Percentiles rank a stretch among this genome's conserved stretches.
Conservation (phyloP, 1,284 basidiomycete species). For the Malassezia psittaci region DNA sequence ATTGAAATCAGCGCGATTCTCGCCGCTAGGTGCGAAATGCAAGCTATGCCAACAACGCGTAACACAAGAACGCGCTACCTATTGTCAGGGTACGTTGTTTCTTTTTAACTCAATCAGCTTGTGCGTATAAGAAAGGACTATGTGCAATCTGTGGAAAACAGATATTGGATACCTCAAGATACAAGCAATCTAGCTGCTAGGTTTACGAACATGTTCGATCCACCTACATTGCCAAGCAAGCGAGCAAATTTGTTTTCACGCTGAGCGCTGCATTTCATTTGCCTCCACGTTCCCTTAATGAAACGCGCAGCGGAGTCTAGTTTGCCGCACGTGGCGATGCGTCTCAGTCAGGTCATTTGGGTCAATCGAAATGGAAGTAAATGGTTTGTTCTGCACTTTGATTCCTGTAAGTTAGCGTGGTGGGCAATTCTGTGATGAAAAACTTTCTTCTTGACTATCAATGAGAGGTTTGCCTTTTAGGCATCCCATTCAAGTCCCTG, state of each 20-base stretch:
- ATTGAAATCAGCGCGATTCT: slow-evolving; percentile 17
- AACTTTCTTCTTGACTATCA: slow-evolving; percentile 2
- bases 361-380: neutral
- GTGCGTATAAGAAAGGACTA: slow-evolving; percentile 28
- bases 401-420: neutral
- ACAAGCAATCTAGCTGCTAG: slow-evolving; percentile 20
- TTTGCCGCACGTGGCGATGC: neutral
- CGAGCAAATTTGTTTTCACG: too few species aligned
- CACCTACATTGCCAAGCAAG: too few species aligned
- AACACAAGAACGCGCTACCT: slow-evolving; percentile 21
- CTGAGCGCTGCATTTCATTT: neutral
- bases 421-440: slow-evolving; percentile 12
- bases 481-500: slow-evolving; percentile 21
- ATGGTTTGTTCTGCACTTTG: neutral
- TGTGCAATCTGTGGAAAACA: slow-evolving; percentile 32
- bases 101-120: slow-evolving; percentile 7
- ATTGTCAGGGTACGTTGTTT: slow-evolving; percentile 21
- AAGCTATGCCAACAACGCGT: slow-evolving; percentile 26
- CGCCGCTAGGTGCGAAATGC: slow-evolving; percentile 23
- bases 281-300: neutral
- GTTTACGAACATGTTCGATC: neutral
- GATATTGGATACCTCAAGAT: slow-evolving; percentile 22
- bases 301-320: neutral
- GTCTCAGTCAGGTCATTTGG: slow-evolving; percentile 4
- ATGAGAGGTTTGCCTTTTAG: slow-evolving; percentile 13